phyloP scores from a whole-genome alignment of 2,329 filamentous ascomycete genomes.

The Aspergillus novofumigatus region DNA sequence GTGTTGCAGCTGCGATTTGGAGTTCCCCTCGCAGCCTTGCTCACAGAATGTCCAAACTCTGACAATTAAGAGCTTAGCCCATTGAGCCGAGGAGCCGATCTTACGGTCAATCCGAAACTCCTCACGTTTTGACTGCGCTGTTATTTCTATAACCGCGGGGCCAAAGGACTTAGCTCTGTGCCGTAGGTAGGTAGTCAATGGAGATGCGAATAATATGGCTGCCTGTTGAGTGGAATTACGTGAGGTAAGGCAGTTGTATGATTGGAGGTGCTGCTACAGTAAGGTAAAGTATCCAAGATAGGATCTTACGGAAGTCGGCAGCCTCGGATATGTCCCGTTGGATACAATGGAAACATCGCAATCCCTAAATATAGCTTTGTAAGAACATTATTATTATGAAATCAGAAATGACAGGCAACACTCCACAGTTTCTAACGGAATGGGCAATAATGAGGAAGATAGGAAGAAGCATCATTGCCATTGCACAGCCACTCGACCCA shows the following conservation, averaged over 20 bases:
- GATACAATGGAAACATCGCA: neutral
- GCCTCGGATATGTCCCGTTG: neutral
- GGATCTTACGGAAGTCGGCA: neutral
- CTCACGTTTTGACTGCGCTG: neutral
- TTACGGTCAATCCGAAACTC: neutral
- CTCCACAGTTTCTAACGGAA: neutral
- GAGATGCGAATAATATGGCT: neutral
- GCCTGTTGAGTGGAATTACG: neutral
- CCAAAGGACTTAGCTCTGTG: neutral
- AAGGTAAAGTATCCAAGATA: neutral
- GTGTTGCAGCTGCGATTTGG: neutral
- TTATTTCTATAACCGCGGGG: neutral
- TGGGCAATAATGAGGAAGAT: neutral
- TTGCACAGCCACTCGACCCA: neutral
- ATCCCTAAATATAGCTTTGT: neutral
- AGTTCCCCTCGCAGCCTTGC: neutral
- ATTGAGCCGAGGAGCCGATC: neutral
- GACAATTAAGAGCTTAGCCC: neutral
- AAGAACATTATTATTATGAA: neutral
- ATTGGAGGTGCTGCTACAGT: neutral
- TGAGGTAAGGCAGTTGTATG: neutral
- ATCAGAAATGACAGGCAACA: neutral
- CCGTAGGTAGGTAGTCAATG: neutral
- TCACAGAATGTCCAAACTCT: neutral
- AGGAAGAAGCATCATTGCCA: neutral